A percentile compares a stretch with the other conserved stretches of the same genome.
These are phyloP conservation scores for Daldinia sp. DNA, from an alignment of 2,329 filamentous ascomycete genomes.

Conservation along the genomic window DNA sequence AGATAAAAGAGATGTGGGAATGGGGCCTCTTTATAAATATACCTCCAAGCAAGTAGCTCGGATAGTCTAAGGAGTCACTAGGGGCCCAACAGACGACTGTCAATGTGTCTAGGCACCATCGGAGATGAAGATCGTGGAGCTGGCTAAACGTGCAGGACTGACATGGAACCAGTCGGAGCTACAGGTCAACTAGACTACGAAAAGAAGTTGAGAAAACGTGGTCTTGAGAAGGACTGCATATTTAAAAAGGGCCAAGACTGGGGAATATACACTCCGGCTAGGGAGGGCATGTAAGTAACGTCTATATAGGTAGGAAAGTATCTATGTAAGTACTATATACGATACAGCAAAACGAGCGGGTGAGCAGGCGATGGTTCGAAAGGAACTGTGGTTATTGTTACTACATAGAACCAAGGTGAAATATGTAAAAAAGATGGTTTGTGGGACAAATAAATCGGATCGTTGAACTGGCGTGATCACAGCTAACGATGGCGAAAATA, in stretches of 20 bases:
- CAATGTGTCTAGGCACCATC: slow-evolving; percentile 31
- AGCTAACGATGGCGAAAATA: slow-evolving; percentile 43
- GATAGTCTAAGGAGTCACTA: not conserved
- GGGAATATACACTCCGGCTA: not conserved
- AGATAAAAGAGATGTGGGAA: slow-evolving; percentile 29
- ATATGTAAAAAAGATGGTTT: slow-evolving; percentile 9
- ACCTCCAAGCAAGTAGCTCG: not conserved
- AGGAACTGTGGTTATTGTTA: slow-evolving; percentile 9
- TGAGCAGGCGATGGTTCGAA: not conserved
- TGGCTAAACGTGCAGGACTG: slow-evolving; percentile 38
- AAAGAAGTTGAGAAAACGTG: slow-evolving; percentile 18
- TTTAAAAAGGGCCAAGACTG: slow-evolving; percentile 25
- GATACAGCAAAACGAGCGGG: not conserved
- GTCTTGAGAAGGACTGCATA: slow-evolving; percentile 6
- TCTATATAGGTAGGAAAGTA: not conserved
- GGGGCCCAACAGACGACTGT: slow-evolving; percentile 19
- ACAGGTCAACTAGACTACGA: slow-evolving; percentile 11
- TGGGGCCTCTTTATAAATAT: slow-evolving; percentile 12
- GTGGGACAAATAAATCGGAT: slow-evolving; percentile 36
- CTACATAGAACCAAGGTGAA: no score
- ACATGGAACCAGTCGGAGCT: slow-evolving; percentile 24
- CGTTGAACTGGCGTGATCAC: slow-evolving; percentile 43
- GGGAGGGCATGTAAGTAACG: not conserved
- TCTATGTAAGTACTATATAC: not conserved
- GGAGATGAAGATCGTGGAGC: slow-evolving; percentile 43